Conservation (phyloP, 768 basidiomycete genomes). For the Stropharia rugosoannulata region DNA sequence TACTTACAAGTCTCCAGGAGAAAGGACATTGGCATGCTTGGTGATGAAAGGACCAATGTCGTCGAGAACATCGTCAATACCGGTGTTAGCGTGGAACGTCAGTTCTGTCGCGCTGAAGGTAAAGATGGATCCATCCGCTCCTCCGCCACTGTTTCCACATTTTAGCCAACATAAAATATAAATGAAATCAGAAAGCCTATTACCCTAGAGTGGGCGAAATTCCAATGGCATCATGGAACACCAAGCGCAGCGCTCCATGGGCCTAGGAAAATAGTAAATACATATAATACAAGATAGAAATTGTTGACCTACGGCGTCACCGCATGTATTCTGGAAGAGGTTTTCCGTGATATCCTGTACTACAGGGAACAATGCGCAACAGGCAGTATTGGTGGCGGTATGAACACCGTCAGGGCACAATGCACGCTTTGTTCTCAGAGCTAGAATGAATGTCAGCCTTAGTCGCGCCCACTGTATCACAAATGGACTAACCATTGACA, state of each 20-base stretch:
- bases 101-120: too few relatives aligned
- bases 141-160: too few relatives aligned
- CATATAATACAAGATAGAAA: neutral
- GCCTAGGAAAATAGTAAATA: neutral
- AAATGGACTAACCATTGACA: neutral
- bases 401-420: conserved; percentile 4
- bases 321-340: conserved; percentile 9
- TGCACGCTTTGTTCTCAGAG: neutral
- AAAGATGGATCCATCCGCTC: too few relatives aligned
- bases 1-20: too few relatives aligned
- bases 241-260: neutral
- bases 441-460: neutral
- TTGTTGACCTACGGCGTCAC: conserved; percentile 3
- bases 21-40: too few relatives aligned
- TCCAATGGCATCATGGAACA: neutral
- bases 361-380: conserved; percentile 6
- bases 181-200: too few relatives aligned
- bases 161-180: too few relatives aligned
- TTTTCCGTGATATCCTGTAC: conserved; percentile 8
- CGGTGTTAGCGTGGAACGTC: too few relatives aligned
- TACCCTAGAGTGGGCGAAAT: neutral
- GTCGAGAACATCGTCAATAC: too few relatives aligned
- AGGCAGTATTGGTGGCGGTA: conserved; percentile 1
- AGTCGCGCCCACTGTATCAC: neutral
- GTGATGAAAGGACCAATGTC: too few relatives aligned